A percentile compares a stretch with the other conserved stretches of the same genome.
These are phyloP conservation scores for Pseudogymnoascus sp. DNA, from an alignment of 2,329 filamentous ascomycete genomes.

Conservation along the genomic window DNA sequence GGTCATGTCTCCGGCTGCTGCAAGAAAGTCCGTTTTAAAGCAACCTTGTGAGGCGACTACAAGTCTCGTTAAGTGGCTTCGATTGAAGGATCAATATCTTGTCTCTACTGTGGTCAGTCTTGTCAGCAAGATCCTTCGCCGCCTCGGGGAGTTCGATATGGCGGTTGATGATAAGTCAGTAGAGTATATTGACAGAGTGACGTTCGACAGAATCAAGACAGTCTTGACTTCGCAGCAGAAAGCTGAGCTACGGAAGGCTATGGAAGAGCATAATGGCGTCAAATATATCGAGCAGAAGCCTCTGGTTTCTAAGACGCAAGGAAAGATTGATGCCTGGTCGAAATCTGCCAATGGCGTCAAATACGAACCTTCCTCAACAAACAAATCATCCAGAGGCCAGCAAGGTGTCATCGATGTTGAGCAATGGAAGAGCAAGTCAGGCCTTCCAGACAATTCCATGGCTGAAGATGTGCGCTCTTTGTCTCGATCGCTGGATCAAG, in stretches of 20 bases:
- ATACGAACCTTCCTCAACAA: conserved; percentile 22
- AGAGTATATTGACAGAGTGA: conserved; percentile 52
- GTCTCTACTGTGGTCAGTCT: conserved; percentile 75
- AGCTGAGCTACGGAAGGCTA: conserved; percentile 65
- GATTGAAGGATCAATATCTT: conserved; percentile 80
- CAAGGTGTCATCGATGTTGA: conserved; percentile 12
- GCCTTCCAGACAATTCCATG: neutral
- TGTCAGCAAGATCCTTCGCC: conserved; percentile 73
- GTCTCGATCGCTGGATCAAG: conserved; percentile 9
- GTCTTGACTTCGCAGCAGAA: conserved; percentile 78
- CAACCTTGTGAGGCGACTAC: conserved; percentile 59
- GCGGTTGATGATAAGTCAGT: conserved; percentile 56
- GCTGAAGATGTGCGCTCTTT: conserved; percentile 10
- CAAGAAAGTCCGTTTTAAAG: conserved; percentile 49
- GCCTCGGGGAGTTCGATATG: conserved; percentile 71
- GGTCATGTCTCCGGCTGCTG: conserved; percentile 30
- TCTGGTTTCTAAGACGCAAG: conserved; percentile 46
- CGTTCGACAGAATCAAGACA: conserved; percentile 57
- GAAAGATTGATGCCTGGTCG: conserved; percentile 55
- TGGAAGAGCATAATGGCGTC: conserved; percentile 52
- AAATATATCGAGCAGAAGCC: conserved; percentile 40
- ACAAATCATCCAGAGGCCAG: neutral
- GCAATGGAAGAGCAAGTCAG: conserved; percentile 3
- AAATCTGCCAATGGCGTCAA: conserved; percentile 39
- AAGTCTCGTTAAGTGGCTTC: conserved; percentile 76